Base-by-base conservation (phyloP, 305 asterid species). In the Fraxinus sp. region DNA sequence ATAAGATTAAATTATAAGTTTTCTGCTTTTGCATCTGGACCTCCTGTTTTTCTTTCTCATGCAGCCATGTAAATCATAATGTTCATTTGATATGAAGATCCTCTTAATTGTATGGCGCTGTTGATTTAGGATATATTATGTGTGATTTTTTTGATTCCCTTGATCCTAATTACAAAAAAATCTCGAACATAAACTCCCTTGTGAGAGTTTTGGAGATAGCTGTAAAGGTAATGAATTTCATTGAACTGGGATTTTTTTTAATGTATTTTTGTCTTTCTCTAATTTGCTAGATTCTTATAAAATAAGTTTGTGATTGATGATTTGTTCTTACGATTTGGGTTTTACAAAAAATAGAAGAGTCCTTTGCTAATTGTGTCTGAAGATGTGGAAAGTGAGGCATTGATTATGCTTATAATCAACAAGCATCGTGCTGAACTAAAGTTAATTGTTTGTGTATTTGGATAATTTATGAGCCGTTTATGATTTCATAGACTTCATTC, bases 141-240 rank as follows among this genome's bases (percentile, higher is more conserved):
- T 75, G 71, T 52, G 77, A 77, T 81, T 75, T 28, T 78, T 75
- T 78, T 71, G 35, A 76, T 80, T 88, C 97, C 98, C 37, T 77
- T 95, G 87, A 95, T 95, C 81, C 88, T 95, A 70, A 92, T 95
- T 84, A 95, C 87, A 95, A 95, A 93, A 95, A 95, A 85, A 93
- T 95, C 85, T 92, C 96, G 59, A 94, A 93, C 85, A 87, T 93
- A 86, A 86, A 81, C 55, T 89, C 89, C 0, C 95, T 93, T 83
- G 94, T 91, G 83, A 90, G 90, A 86, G 83, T 93, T 73, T 83
- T 95, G 88, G 98, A 95, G 91, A 84, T 91, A 88, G 92, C 95
- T 80, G 85, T 95, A 39, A 90, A 93, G 97, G 98, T 95, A 91
- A 82, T 80, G 13, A 77, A 62, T 13, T 70, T 43, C 64, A 73